A percentile compares a stretch with the other conserved stretches of the same genome.
Conservation (phyloP, 2,329 filamentous ascomycete species). For the Aspergillus brunneoviolaceus region DNA sequence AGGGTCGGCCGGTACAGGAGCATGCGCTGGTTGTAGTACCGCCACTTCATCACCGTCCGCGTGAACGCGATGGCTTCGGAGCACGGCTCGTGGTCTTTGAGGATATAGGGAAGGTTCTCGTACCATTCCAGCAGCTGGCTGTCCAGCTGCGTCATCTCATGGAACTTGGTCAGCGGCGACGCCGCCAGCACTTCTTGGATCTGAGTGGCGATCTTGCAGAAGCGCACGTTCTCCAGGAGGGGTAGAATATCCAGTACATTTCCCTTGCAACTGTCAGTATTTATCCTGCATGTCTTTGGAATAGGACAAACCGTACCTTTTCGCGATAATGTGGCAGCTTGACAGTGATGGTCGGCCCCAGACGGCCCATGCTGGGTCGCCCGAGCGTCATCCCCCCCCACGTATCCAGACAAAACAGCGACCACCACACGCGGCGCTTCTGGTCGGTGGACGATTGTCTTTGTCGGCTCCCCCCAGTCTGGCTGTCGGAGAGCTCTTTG, state of each 20-base stretch:
- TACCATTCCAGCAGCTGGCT: conserved; percentile 70
- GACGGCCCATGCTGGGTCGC: conserved; percentile 67
- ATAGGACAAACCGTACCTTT: conserved; percentile 32
- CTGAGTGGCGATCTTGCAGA: conserved; percentile 74
- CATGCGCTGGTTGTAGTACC: conserved; percentile 75
- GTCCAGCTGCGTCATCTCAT: conserved; percentile 67
- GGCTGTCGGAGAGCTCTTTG: conserved; percentile 57
- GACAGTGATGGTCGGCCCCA: conserved; percentile 67
- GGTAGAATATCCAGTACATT: conserved; percentile 68
- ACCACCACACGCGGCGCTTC: conserved; percentile 71
- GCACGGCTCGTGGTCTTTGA: conserved; percentile 65
- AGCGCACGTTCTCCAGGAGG: conserved; percentile 72
- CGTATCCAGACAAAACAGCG: conserved; percentile 69
- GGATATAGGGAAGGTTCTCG: conserved; percentile 65
- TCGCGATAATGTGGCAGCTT: conserved; percentile 57
- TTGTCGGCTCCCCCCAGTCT: conserved; percentile 44
- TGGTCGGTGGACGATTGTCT: conserved; percentile 59
- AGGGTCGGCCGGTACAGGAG: conserved; percentile 72
- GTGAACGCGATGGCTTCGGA: conserved; percentile 69
- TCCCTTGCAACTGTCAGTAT: conserved; percentile 40
- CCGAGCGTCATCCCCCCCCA: conserved; percentile 72
- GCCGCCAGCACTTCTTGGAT: conserved; percentile 75
- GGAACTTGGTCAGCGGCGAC: conserved; percentile 63
- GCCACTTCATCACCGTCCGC: conserved; percentile 76
- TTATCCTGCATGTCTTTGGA: conserved; percentile 27